Percentiles rank a stretch among this genome's conserved stretches.
Evolutionary conservation across 179 eudicot genomes (phyloP).

Genomic region (Dionaea muscipula): DNA sequence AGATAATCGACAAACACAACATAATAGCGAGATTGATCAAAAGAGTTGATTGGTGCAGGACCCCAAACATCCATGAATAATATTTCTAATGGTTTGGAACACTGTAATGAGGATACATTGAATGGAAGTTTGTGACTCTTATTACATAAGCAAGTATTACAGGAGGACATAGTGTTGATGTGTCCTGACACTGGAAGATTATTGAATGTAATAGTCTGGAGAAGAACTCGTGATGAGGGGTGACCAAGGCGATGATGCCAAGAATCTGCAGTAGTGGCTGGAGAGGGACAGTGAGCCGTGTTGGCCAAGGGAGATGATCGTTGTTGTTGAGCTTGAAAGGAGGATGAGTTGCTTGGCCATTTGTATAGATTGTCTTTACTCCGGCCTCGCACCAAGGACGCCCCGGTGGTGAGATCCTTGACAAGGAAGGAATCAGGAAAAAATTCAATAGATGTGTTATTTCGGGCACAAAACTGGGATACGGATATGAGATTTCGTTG

Average conservation of each 20-base stretch:
- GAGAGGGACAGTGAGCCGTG: no score
- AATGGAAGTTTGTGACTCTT: conserved; percentile 5
- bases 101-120: neutral
- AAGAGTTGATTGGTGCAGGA: neutral
- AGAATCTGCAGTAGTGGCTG: no score
- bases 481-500: neutral
- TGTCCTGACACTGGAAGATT: no score
- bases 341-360: neutral
- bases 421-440: neutral
- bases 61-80: conserved; percentile 8
- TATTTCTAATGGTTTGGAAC: neutral
- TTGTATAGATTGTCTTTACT: conserved; percentile 1
- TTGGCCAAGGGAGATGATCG: neutral
- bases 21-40: conserved; percentile 6
- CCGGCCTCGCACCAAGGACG: neutral
- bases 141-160: neutral
- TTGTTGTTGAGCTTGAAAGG: no score
- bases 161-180: no score
- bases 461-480: neutral
- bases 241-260: conserved; percentile 6
- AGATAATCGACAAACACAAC: conserved; percentile 5
- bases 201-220: neutral
- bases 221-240: neutral
- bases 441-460: neutral
- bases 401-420: neutral